Base-by-base conservation (phyloP, 148 eudicot species). In the Camellia lanceoleosa region DNA sequence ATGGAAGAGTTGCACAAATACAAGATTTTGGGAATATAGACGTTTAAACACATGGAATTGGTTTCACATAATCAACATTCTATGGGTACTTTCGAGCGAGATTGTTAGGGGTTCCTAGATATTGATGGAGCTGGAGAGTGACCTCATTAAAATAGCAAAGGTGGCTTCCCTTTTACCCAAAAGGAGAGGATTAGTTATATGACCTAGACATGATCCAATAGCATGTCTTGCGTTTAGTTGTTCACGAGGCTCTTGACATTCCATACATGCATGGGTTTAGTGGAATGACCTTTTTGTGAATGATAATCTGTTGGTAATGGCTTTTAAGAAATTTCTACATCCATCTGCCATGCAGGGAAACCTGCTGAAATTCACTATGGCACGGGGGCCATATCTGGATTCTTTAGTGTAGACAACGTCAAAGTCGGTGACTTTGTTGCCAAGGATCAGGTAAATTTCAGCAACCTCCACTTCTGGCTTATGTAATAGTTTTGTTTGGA, bases 321-420 rank as follows among this genome's bases (percentile, higher is more conserved):
- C 30, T 43, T 30, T 7, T 81, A 18, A 63, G 71, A 23, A 43
- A 51, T 78, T 80, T 72, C 20, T 66, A 47, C 18, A 44, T 41
- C 62, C 42, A 56, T 23, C 42, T 55, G 9, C 55, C 11, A 0
- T 82, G 81, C 88, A 92, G 97, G 97, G 74, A 88, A 73, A 78
- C 61, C 92, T 65, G 97, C 94, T 76, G 90, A 81, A 16, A 92
- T 92, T 82, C 97, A 84, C 68, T 92, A 92, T 78, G 93, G 97
- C 78, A 85, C 89, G 41, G 97, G 97, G 80, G 81, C 93, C 43
- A 89, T 92, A n/a, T 89, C 97, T 80, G 97, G 97, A n/a, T 90
- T 73, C 80, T 92, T 92, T 78, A 92, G 94, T 76, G 81, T 81
- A 78, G 97, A 92, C 83, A 78, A 81, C 81, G 92, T 92, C 38